These are phyloP conservation scores for Leccinellum rugosiceps DNA, from an alignment of 768 basidiomycete genomes.

Conservation along the genomic window DNA sequence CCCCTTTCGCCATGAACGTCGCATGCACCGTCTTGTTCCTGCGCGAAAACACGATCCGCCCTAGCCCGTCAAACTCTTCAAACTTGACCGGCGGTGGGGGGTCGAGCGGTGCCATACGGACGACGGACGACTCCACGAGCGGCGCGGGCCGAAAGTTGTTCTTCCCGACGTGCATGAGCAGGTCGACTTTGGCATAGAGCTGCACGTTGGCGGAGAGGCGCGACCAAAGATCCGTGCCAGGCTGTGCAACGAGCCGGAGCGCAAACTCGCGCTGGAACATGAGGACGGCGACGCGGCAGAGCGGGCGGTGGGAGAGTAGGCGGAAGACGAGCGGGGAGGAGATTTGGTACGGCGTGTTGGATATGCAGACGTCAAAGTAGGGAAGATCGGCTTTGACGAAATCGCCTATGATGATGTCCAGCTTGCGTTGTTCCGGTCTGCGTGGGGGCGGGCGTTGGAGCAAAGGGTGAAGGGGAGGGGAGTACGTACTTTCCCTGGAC, in stretches of 20 bases:
- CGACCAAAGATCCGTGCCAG: constrained; percentile 86
- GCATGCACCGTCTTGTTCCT: constrained; percentile 89
- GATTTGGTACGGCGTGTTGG: constrained; percentile 99
- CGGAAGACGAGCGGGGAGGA: constrained; percentile 97
- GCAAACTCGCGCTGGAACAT: constrained; percentile 99
- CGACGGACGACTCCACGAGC: constrained; percentile 88
- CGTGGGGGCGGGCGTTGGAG: not conserved
- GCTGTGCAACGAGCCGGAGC: constrained; percentile 81
- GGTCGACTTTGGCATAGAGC: constrained; percentile 93
- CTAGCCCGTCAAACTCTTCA: constrained; percentile 96
- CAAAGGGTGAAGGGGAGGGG: not conserved
- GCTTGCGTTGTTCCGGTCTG: constrained; percentile 93
- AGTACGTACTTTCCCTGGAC: constrained; percentile 93
- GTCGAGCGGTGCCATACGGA: constrained; percentile 87
- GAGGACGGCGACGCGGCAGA: constrained; percentile 91
- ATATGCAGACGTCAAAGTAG: constrained; percentile 99
- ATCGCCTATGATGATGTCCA: constrained; percentile 94
- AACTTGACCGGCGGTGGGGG: constrained; percentile 95
- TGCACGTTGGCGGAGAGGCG: constrained; percentile 95
- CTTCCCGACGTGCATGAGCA: constrained; percentile 94
- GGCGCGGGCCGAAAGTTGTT: constrained; percentile 98
- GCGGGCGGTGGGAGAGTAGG: constrained; percentile 91
- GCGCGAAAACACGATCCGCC: constrained; percentile 83
- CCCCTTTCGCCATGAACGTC: constrained; percentile 91
- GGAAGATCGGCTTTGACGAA: constrained; percentile 98